Base-by-base conservation (phyloP, 108 stramenopile genomes). In the Schizochytrium sp. region DNA sequence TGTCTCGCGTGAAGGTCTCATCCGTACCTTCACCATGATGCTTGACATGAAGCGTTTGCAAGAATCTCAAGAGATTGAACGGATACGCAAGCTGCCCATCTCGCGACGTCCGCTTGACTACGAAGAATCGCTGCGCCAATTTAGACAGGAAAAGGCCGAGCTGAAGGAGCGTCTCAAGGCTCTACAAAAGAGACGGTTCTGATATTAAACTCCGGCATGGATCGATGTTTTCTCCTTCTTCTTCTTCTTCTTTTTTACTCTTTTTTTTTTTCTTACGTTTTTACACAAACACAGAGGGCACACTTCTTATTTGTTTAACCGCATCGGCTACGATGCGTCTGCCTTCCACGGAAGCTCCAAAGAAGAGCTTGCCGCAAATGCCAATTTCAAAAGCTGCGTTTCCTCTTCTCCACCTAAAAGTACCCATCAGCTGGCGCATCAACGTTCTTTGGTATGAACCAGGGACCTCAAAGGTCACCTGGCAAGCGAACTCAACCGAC, bases 101-200 rank as follows among this genome's bases (percentile, higher is more conserved):
- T 47, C n/a, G 23, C 48, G 16, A 45, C 76, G 48, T 23, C 45
- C 45, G 23, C 23, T 25, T 53, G 76, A 25, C n/a, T 53, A 47
- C 48, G 45, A 83, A 18, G 76, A 83, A 45, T 53, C 45, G 3
- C 76, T 83, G 0, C 76, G 51, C 6, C 48, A 83, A 28, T 53
- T 83, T 18, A 47, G 51, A 23, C 43, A 83, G 76, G 76, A 83
- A 16, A 83, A 83, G 23, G 51, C 48, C 23, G 51, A 53, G 76
- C 19, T 83, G 14, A 83, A 83, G 76, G 76, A 8, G 45, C 76
- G 28, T 45, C 76, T 83, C 76, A 83, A 83, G 23, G 76, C 76
- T 8, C 76, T 83, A 45, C 48, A 53, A 47, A 53, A 53, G 76
- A 47, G 19, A 1, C 45, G 51, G 48, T 8, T 12, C 12, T 53